These are phyloP conservation scores for Pachysandra terminalis DNA, from an alignment of 164 flowering plant genomes.

Conservation along the genomic window DNA sequence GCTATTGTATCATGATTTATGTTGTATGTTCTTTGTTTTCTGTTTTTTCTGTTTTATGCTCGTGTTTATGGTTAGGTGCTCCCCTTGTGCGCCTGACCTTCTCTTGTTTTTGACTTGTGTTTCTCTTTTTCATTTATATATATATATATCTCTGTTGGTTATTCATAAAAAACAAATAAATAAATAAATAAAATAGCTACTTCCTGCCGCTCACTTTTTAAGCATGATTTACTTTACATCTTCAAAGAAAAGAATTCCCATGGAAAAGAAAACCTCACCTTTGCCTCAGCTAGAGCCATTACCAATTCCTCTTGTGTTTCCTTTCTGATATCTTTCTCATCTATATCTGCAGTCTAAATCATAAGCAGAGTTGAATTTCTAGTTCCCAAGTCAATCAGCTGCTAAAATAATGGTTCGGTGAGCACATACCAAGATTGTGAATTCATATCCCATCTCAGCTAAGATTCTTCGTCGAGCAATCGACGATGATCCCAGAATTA, in stretches of 20 bases:
- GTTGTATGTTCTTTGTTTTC: no score
- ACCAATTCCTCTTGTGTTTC: conserved; percentile 91
- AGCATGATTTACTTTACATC: no score
- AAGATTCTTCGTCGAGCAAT: conserved; percentile 64
- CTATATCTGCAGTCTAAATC: conserved; percentile 85
- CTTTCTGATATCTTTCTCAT: conserved; percentile 72
- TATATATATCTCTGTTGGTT: no score
- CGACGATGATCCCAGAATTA: conserved; percentile 90
- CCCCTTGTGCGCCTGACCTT: no score
- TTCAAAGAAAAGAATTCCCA: background rate
- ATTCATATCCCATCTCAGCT: conserved; percentile 87
- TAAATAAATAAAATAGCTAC: no score
- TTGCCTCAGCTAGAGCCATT: conserved; percentile 87
- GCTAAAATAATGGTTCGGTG: background rate
- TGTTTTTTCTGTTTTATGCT: no score
- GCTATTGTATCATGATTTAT: no score
- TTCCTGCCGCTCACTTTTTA: no score
- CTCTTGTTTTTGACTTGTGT: no score
- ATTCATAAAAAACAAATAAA: no score
- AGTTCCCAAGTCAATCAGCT: background rate
- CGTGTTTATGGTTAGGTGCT: no score
- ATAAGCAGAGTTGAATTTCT: conserved; percentile 9
- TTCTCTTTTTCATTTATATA: no score
- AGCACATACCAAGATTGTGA: conserved; percentile 59
- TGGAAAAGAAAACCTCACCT: conserved; percentile 39